phyloP scores from a whole-genome alignment of 495 filamentous ascomycete species.

The Amniculicola lignicola region DNA sequence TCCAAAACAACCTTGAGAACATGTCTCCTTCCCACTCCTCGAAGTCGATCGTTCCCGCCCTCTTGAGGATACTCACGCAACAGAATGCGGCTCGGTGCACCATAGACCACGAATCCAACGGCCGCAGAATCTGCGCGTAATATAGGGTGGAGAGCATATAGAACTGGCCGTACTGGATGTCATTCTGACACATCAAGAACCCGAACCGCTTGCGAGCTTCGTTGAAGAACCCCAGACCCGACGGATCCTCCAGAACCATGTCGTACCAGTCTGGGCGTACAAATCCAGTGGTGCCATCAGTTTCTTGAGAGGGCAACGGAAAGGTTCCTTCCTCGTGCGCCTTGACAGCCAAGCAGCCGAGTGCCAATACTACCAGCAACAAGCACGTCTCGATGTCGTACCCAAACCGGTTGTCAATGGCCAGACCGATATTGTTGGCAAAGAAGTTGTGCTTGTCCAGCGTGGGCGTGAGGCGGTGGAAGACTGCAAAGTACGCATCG shows the following conservation, averaged over 20 bases:
- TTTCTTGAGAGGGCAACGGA: conserved; percentile 8
- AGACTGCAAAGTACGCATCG: conserved; percentile 32
- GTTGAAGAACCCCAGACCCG: conserved; percentile 34
- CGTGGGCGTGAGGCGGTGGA: conserved; percentile 28
- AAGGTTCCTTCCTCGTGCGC: conserved; percentile 33
- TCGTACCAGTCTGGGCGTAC: conserved; percentile 29
- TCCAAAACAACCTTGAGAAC: conserved; percentile 31
- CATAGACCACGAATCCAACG: conserved; percentile 32
- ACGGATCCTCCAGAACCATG: conserved; percentile 17
- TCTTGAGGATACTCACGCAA: conserved; percentile 26
- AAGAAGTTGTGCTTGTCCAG: conserved; percentile 30
- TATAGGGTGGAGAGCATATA: conserved; percentile 31
- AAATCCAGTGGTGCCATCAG: neutral
- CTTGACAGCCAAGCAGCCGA: conserved; percentile 30
- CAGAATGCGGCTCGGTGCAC: conserved; percentile 30
- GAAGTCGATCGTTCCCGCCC: conserved; percentile 22
- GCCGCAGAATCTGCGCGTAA: conserved; percentile 32
- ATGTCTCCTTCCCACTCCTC: conserved; percentile 33
- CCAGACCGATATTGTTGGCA: conserved; percentile 22
- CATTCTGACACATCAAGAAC: conserved; percentile 29
- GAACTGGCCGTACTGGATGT: conserved; percentile 25
- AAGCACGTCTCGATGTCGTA: conserved; percentile 33
- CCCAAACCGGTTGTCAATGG: conserved; percentile 29
- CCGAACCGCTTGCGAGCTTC: conserved; percentile 28
- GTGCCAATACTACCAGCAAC: conserved; percentile 25